Evolutionary conservation across 495 filamentous ascomycete species (phyloP).

Genomic region (Aspergillus kassunensis): DNA sequence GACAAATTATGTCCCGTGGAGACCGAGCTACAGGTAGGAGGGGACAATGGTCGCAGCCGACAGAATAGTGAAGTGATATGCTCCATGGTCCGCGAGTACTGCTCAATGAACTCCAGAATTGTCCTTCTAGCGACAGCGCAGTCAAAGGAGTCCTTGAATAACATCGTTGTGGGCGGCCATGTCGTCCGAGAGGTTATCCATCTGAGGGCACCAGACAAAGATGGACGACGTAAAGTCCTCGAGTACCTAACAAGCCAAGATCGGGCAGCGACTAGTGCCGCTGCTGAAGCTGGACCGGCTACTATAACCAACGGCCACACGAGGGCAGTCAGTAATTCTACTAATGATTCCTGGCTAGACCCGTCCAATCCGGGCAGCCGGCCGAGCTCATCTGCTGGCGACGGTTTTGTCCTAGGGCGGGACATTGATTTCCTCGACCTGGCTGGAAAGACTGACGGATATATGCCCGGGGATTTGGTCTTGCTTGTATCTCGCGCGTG

Average conservation of each 20-base stretch:
- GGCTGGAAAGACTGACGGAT: conserved; percentile 90
- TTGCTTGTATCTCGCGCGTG: conserved; percentile 82
- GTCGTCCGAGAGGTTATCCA: conserved; percentile 78
- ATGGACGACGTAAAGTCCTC: conserved; percentile 75
- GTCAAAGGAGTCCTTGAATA: conserved; percentile 82
- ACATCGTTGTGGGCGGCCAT: conserved; percentile 73
- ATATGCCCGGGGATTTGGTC: conserved; percentile 92
- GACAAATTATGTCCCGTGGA: conserved; percentile 89
- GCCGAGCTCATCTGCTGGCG: conserved; percentile 45
- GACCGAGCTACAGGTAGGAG: conserved; percentile 86
- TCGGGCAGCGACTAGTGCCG: conserved; percentile 7
- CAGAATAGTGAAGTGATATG: conserved; percentile 90
- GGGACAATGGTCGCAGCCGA: conserved; percentile 84
- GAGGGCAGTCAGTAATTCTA: conserved; percentile 34
- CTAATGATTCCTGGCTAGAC: conserved; percentile 68
- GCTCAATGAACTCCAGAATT: conserved; percentile 67
- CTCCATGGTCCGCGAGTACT: conserved; percentile 77
- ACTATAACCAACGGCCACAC: conserved; percentile 32
- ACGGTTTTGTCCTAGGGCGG: conserved; percentile 63
- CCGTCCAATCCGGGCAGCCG: conserved; percentile 48
- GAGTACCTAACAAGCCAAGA: conserved; percentile 56
- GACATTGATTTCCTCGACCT: conserved; percentile 90
- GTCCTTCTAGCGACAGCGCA: conserved; percentile 89
- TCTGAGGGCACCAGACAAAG: conserved; percentile 86
- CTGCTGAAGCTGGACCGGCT: conserved; percentile 27